Conservation (phyloP, 2,329 filamentous ascomycete species). For the Cercospora janseana region DNA sequence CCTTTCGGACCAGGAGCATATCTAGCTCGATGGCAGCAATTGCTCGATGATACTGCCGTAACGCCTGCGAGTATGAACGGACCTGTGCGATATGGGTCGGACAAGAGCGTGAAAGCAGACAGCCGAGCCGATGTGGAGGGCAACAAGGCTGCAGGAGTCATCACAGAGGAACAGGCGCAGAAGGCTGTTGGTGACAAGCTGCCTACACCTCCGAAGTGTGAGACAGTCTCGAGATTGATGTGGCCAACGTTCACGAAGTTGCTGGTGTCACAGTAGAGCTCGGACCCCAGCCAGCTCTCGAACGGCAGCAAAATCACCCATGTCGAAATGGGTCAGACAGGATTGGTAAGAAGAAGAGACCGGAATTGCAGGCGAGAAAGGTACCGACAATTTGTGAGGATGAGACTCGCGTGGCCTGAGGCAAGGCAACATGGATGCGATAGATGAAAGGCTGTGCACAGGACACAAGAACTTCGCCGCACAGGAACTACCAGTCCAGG, state of each 20-base stretch:
- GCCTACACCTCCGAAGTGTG: slow-evolving; percentile 35
- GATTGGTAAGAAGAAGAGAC: too few relatives aligned
- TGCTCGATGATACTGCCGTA: slow-evolving; percentile 68
- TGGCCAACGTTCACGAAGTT: slow-evolving; percentile 37
- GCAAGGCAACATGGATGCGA: too few relatives aligned
- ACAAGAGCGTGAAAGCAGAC: slow-evolving; percentile 39
- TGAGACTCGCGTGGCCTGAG: too few relatives aligned
- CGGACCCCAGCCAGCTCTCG: too few relatives aligned
- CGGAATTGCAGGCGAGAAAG: too few relatives aligned
- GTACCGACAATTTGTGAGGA: too few relatives aligned
- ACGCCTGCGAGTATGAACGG: slow-evolving; percentile 58
- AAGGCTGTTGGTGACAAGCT: slow-evolving; percentile 31
- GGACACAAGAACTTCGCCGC: too few relatives aligned
- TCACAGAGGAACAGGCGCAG: slow-evolving; percentile 33
- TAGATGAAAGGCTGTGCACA: too few relatives aligned
- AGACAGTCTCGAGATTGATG: slow-evolving; percentile 36
- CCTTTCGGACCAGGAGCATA: slow-evolving; percentile 69
- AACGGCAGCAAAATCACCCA: too few relatives aligned
- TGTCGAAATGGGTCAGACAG: too few relatives aligned
- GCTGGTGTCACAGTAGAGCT: slow-evolving; percentile 25
- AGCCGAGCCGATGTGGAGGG: slow-evolving; percentile 39
- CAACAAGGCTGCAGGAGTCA: slow-evolving; percentile 23
- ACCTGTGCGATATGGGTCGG: slow-evolving; percentile 47
- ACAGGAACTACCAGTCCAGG: too few relatives aligned
- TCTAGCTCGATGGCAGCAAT: slow-evolving; percentile 67